A percentile compares a stretch with the other conserved stretches of the same genome.
These are phyloP conservation scores for Aspergillus egyptiacus DNA, from an alignment of 495 filamentous ascomycete species.

Conservation along the genomic window DNA sequence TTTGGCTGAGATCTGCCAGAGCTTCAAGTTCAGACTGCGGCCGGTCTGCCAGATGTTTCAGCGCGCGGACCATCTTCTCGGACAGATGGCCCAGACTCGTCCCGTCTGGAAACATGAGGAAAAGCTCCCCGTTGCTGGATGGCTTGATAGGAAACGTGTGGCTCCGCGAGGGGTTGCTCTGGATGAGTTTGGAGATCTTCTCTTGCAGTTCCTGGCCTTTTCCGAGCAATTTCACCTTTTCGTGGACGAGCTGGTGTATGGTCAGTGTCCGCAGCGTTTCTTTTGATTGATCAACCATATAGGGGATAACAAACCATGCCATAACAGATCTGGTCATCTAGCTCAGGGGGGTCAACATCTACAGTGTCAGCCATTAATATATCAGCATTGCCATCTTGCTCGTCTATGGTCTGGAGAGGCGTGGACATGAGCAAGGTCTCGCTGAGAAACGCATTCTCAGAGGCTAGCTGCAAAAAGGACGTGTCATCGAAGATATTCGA, in stretches of 20 bases:
- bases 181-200: background rate
- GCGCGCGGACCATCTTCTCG: background rate
- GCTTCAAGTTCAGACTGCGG: background rate
- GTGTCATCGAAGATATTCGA: background rate
- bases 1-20: background rate
- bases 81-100: background rate
- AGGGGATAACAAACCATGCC: background rate
- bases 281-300: too few relatives aligned
- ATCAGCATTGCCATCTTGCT: background rate
- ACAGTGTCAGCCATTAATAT: background rate
- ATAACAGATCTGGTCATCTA: background rate
- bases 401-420: background rate
- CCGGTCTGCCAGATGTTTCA: background rate
- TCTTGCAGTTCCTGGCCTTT: background rate
- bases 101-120: slow-evolving; percentile 1
- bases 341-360: too few relatives aligned
- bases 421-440: background rate
- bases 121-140: background rate
- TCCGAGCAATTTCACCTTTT: background rate
- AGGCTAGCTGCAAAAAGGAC: background rate
- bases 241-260: background rate
- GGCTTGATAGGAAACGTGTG: background rate
- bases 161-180: background rate
- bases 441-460: background rate
- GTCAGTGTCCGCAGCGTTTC: background rate